A percentile compares a stretch with the other conserved stretches of the same genome.
Conservation (phyloP, 1,284 basidiomycete species). For the Mycena citricolor region DNA sequence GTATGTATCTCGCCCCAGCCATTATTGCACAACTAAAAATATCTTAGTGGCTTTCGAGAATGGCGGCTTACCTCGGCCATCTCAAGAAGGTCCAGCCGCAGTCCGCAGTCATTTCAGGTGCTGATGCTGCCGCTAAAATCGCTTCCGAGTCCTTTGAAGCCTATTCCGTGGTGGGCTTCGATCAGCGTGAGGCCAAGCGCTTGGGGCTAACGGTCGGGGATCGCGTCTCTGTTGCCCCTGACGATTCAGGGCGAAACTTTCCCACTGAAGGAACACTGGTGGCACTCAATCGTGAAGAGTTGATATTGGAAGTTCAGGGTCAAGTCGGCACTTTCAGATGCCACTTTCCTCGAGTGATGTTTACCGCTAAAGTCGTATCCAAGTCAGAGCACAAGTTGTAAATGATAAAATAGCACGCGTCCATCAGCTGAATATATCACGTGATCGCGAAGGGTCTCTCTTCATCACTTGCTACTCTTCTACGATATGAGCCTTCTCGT, state of each 20-base stretch:
- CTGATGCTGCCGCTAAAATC: constrained; percentile 46
- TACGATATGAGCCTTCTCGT: too few species aligned
- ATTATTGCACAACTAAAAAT: background rate
- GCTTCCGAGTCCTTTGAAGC: constrained; percentile 38
- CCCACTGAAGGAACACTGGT: constrained; percentile 52
- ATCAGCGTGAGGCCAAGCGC: constrained; percentile 42
- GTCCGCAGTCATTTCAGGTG: constrained; percentile 36
- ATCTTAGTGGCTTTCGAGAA: constrained; percentile 48
- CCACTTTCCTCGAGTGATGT: constrained; percentile 53
- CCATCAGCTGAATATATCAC: too few species aligned
- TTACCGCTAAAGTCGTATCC: constrained; percentile 26
- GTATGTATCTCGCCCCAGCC: constrained; percentile 27
- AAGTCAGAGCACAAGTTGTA: constrained; percentile 28
- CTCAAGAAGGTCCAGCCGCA: constrained; percentile 30
- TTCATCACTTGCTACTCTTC: too few species aligned
- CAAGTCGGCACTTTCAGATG: constrained; percentile 41
- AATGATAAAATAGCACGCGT: too few species aligned
- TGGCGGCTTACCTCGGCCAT: constrained; percentile 37
- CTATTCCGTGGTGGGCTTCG: constrained; percentile 44
- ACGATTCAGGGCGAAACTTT: constrained; percentile 43
- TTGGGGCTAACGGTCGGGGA: constrained; percentile 41
- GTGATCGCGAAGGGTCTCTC: too few species aligned
- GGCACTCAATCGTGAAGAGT: constrained; percentile 47
- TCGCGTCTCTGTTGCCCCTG: constrained; percentile 44
- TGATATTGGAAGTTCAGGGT: constrained; percentile 46